phyloP scores from a whole-genome alignment of 352 stramenopile genomes.

The Globisporangium radiosum region DNA sequence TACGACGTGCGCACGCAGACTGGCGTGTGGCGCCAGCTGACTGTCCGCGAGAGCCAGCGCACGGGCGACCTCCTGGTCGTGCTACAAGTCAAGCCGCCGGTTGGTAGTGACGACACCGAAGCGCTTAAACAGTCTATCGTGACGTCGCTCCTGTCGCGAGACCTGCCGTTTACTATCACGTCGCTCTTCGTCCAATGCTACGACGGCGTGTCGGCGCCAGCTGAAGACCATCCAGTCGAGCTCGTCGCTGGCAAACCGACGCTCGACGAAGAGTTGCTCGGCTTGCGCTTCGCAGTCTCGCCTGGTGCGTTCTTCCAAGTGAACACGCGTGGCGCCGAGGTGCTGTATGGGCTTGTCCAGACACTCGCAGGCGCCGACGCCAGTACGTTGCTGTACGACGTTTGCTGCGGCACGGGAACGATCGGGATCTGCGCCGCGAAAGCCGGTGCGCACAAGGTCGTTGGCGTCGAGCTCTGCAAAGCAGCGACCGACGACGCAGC shows the following conservation, averaged over 20 bases:
- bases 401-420: conserved; percentile 98
- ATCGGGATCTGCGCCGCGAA: conserved; percentile 95
- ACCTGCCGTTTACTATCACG: conserved; percentile 51
- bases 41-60: conserved; percentile 55
- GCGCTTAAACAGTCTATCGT: conserved; percentile 40
- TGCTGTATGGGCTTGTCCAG: conserved; percentile 95
- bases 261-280: conserved; percentile 83
- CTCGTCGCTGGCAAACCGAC: conserved; percentile 60
- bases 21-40: conserved; percentile 76
- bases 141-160: conserved; percentile 27
- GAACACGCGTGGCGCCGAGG: conserved; percentile 93
- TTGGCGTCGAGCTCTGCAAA: conserved; percentile 88
- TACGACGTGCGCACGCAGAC: conserved; percentile 66
- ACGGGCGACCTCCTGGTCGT: conserved; percentile 77
- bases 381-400: conserved; percentile 93
- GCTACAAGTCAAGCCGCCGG: conserved; percentile 59
- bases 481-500: conserved; percentile 87
- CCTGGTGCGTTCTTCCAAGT: conserved; percentile 94
- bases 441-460: conserved; percentile 53
- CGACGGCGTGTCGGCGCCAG: conserved; percentile 81
- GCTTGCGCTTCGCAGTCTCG: conserved; percentile 88
- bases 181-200: conserved; percentile 93
- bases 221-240: conserved; percentile 84
- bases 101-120: conserved; percentile 26
- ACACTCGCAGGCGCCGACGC: conserved; percentile 67